Base-by-base conservation (phyloP, 495 filamentous ascomycete species). In the Trichoderma erinaceum region DNA sequence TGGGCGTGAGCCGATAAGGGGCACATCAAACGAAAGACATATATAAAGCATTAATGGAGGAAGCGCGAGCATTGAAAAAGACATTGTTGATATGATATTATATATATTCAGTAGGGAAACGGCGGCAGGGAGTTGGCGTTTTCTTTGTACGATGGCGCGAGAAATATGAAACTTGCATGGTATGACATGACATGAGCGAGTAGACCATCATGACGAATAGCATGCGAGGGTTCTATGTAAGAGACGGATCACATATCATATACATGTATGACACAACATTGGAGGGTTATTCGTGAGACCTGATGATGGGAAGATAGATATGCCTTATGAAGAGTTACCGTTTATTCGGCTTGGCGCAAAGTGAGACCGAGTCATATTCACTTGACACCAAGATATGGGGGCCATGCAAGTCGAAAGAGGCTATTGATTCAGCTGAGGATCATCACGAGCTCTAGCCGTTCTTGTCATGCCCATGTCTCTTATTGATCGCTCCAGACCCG, bases 1-100 rank as follows among this genome's bases (percentile, higher is more conserved):
- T 77, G 66, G 41, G 48, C n/a, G 43, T 68, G 41, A 35, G 58
- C 27, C 56, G 67, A 38, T 61, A 35, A 50, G 50, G 50, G 56
- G 16, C 27, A 12, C 5, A 61, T 12, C 1, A 25, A 18, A 61
- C 3, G 29, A 29, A 61, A 61, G 56, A 61, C 4, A 29, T 32
- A 58, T 21, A 58, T 29, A 29, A 32, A 25, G 56, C 56, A 61
- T 61, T 61, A 15, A 61, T 52, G 48, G 21, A 21, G 48, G 18
- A 52, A 3, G 18, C 4, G 21, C 48, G n/a, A 21, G 21, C 48
- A 52, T 52, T 23, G 21, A 52, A 52, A 21, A 21, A 61, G 11
- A 29, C 50, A 48, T 58, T 58, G 50, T 61, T 32, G 56, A 61
- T 61, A 61, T 61, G 23, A 29, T 32, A 29, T 61, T 61, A 16